Percentiles rank a stretch among this genome's conserved stretches.
These are phyloP conservation scores for Sporothrix inflata DNA, from an alignment of 2,329 filamentous ascomycete genomes.

Conservation along the genomic window DNA sequence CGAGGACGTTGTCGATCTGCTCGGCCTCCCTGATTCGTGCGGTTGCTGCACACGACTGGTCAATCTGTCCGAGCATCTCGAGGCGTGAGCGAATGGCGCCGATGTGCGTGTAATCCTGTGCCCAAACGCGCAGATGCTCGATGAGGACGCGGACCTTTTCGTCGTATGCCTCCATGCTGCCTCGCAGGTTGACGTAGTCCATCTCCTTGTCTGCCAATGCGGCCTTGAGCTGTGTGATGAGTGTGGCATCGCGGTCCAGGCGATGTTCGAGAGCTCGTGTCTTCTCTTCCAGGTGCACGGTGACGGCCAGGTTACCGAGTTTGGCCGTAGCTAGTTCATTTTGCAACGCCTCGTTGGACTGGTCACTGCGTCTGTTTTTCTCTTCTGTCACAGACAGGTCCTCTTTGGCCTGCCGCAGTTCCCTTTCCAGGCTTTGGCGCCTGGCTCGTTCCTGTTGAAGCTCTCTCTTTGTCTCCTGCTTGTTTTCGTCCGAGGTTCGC, in stretches of 20 bases:
- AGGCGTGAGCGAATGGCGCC: slow-evolving; percentile 26
- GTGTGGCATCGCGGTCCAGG: background rate
- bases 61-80: slow-evolving; percentile 26
- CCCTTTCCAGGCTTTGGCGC: slow-evolving; percentile 29
- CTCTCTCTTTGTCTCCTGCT: slow-evolving; percentile 20
- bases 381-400: slow-evolving; percentile 28
- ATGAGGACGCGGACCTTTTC: slow-evolving; percentile 23
- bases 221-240: slow-evolving; percentile 26
- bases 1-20: slow-evolving; percentile 24
- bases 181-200: slow-evolving; percentile 18
- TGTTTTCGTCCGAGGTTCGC: slow-evolving; percentile 25
- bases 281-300: slow-evolving; percentile 12
- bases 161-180: slow-evolving; percentile 27
- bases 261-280: slow-evolving; percentile 10
- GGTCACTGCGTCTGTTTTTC: slow-evolving; percentile 1
- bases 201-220: slow-evolving; percentile 26
- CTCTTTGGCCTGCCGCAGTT: slow-evolving; percentile 29
- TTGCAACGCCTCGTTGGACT: slow-evolving; percentile 16
- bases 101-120: slow-evolving; percentile 29
- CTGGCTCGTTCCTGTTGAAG: slow-evolving; percentile 31
- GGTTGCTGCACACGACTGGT: slow-evolving; percentile 14
- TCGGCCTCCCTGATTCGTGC: slow-evolving; percentile 27
- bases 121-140: slow-evolving; percentile 29
- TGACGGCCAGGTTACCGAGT: background rate
- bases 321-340: slow-evolving; percentile 25